These are phyloP conservation scores for Aspergillus tanneri DNA, from an alignment of 2,329 filamentous ascomycete genomes.

Conservation along the genomic window DNA sequence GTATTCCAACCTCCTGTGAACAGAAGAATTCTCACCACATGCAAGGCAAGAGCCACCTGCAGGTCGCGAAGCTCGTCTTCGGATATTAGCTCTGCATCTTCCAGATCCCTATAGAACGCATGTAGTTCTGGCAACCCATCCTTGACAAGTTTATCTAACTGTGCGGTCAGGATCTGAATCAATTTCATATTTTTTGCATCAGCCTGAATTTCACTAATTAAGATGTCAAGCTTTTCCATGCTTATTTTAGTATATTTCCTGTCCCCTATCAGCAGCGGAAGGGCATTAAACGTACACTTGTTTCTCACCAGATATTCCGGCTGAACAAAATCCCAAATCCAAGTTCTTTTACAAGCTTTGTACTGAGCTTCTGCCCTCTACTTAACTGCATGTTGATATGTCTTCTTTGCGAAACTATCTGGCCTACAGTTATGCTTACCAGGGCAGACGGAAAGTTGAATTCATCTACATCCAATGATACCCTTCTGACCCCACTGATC, in stretches of 20 bases:
- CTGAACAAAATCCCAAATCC: conserved; percentile 10
- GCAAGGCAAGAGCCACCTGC: not conserved
- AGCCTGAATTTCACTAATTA: conserved; percentile 14
- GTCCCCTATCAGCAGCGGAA: conserved; percentile 1
- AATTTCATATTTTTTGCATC: conserved; percentile 22
- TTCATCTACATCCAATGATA: not conserved
- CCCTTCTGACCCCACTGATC: conserved; percentile 4
- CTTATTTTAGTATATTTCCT: conserved; percentile 15
- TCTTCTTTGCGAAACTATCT: not conserved
- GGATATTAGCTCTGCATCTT: not conserved
- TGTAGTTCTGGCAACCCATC: conserved; percentile 17
- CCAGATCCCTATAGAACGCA: conserved; percentile 7
- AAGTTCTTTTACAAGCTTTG: conserved; percentile 12
- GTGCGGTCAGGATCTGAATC: conserved; percentile 20
- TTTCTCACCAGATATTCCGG: conserved; percentile 14
- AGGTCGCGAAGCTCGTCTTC: conserved; percentile 3
- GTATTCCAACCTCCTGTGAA: not conserved
- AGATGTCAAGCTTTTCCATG: conserved; percentile 5
- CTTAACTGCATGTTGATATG: conserved; percentile 10
- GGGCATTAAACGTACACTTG: conserved; percentile 3
- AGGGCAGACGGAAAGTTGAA: not conserved
- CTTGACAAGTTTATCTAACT: conserved; percentile 18
- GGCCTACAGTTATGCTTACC: not conserved
- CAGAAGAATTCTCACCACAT: conserved; percentile 2
- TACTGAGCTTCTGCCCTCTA: conserved; percentile 10